Evolutionary conservation across 257 asterid species (phyloP).

Genomic region (Jacaranda mimosifolia): DNA sequence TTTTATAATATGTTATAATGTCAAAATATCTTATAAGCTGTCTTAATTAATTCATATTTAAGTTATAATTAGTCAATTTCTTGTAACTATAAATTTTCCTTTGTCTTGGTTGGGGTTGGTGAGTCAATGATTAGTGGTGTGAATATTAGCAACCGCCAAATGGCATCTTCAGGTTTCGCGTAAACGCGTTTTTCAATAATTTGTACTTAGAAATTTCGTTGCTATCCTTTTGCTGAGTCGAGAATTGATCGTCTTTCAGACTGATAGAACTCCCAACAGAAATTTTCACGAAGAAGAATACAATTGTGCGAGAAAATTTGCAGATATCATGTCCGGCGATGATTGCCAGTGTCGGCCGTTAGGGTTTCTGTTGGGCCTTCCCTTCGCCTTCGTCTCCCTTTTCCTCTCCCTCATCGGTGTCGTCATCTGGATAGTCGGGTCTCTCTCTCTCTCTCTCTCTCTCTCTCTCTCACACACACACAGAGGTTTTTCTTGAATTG

Average conservation of each 20-base stretch:
- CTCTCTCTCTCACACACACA: neutral
- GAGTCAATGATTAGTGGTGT: neutral
- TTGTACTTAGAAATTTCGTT: slow-evolving; percentile 9
- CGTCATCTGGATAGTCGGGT: slow-evolving; percentile 84
- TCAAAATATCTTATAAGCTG: too few species aligned
- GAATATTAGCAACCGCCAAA: neutral
- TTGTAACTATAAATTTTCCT: neutral
- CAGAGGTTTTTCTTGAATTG: neutral
- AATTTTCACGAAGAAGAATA: neutral
- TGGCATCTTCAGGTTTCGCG: slow-evolving; percentile 5
- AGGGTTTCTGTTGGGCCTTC: slow-evolving; percentile 57
- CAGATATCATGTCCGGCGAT: slow-evolving; percentile 39
- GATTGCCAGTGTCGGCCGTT: slow-evolving; percentile 48
- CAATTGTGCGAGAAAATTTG: too few species aligned
- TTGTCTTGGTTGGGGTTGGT: neutral
- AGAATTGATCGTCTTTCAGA: neutral
- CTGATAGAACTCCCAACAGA: neutral
- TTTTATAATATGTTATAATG: too few species aligned
- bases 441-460: slow-evolving; percentile 16
- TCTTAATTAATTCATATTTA: too few species aligned
- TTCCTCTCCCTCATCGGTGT: slow-evolving; percentile 74
- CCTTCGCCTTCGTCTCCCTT: slow-evolving; percentile 75
- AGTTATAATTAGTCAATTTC: neutral
- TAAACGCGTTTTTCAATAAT: neutral
- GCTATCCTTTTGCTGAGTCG: neutral